Conservation (phyloP, 1,284 basidiomycete genomes). For the Dichomitus squalens region DNA sequence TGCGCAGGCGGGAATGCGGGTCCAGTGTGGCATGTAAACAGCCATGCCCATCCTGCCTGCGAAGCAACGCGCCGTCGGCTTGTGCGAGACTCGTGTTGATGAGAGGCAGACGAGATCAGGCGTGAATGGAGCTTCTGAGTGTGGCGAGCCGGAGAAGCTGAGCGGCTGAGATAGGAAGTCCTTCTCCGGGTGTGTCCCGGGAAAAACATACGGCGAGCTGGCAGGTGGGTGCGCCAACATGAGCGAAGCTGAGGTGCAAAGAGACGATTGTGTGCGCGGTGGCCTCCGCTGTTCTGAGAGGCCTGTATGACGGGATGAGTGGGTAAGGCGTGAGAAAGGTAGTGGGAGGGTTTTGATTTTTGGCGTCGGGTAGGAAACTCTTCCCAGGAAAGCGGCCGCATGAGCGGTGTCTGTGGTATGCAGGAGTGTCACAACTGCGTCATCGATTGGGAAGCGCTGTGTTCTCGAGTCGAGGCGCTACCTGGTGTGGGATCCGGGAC, state of each 20-base stretch:
- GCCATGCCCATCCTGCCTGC: constrained; percentile 4
- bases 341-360: neutral
- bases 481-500: neutral
- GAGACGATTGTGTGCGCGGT: neutral
- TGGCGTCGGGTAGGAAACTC: neutral
- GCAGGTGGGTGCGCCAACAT: neutral
- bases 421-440: neutral
- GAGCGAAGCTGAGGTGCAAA: neutral
- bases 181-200: neutral
- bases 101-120: constrained; percentile 15
- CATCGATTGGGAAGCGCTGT: neutral
- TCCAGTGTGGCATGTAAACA: constrained; percentile 1
- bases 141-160: neutral
- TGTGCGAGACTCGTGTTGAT: constrained; percentile 15
- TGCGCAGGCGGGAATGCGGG: constrained; percentile 6
- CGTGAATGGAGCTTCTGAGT: constrained; percentile 16
- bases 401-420: neutral
- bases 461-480: neutral
- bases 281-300: neutral
- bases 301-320: neutral
- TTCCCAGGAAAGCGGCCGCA: neutral
- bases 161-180: neutral
- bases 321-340: neutral
- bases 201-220: neutral
- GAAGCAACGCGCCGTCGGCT: too few species aligned